phyloP scores from a whole-genome alignment of 345 rosid species.

The Salix dunnii region DNA sequence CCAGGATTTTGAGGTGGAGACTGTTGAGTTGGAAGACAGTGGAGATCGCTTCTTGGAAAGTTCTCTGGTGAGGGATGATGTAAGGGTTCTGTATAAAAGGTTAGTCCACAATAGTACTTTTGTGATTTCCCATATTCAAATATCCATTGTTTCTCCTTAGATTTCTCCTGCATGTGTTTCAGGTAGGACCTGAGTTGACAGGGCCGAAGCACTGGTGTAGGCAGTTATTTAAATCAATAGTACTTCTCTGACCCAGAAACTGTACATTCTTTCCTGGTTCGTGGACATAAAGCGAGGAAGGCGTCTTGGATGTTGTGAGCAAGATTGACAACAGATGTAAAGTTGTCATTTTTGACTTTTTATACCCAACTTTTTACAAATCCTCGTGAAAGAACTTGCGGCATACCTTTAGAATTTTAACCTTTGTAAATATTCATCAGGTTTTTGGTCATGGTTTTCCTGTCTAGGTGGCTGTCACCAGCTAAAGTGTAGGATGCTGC shows the following conservation, averaged over 20 bases:
- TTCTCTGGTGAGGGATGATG: conserved; percentile 51
- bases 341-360: not conserved
- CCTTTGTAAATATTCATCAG: not conserved
- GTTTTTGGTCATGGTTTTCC: not conserved
- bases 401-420: not conserved
- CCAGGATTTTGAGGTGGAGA: conserved; percentile 47
- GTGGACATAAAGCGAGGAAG: not conserved
- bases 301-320: not conserved
- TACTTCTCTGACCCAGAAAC: not conserved
- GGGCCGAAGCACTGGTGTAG: not conserved
- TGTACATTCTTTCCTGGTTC: not conserved
- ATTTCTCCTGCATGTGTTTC: conserved; percentile 22
- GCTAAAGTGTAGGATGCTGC: not conserved
- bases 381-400: not conserved
- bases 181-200: conserved; percentile 19
- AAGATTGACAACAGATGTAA: not conserved
- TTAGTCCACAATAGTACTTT: conserved; percentile 20
- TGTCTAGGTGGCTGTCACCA: not conserved
- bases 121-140: not conserved
- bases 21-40: conserved; percentile 45
- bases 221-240: not conserved
- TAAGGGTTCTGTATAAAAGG: conserved; percentile 69
- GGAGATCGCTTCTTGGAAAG: conserved; percentile 67
- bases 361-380: not conserved
- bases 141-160: not conserved